phyloP scores from a whole-genome alignment of 169 alveolate genomes.

The Ichthyophthirius multifiliis region DNA sequence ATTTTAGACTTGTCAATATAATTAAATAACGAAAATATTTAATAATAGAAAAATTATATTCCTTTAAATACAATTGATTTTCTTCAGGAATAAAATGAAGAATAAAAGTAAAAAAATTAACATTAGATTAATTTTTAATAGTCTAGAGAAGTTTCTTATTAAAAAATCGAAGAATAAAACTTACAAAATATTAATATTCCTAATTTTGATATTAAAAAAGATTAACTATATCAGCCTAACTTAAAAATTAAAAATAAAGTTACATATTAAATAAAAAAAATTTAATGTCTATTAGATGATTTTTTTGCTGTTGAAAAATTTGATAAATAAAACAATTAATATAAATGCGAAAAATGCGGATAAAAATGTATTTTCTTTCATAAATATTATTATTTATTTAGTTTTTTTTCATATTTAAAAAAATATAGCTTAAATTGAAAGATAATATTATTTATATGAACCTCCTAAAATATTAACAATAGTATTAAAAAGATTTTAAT shows the following conservation, averaged over 20 bases:
- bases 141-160: no score
- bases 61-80: no score
- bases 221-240: neutral
- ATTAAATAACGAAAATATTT: no score
- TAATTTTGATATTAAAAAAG: neutral
- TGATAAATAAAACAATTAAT: neutral
- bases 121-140: no score
- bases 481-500: neutral
- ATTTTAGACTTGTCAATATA: no score
- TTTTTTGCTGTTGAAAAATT: neutral
- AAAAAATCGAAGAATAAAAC: neutral
- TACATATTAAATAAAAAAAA: neutral
- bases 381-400: neutral
- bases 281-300: neutral
- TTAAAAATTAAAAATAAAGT: neutral
- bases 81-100: neutral
- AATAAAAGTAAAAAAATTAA: neutral
- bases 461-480: neutral
- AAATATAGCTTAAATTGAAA: neutral
- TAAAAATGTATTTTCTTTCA: neutral
- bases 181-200: neutral
- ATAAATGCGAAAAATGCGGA: slow-evolving; percentile 8
- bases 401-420: neutral
- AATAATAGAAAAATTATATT: no score
- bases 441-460: neutral